phyloP scores from a whole-genome alignment of 495 filamentous ascomycete genomes.

The Annulohypoxylon maeteangense region DNA sequence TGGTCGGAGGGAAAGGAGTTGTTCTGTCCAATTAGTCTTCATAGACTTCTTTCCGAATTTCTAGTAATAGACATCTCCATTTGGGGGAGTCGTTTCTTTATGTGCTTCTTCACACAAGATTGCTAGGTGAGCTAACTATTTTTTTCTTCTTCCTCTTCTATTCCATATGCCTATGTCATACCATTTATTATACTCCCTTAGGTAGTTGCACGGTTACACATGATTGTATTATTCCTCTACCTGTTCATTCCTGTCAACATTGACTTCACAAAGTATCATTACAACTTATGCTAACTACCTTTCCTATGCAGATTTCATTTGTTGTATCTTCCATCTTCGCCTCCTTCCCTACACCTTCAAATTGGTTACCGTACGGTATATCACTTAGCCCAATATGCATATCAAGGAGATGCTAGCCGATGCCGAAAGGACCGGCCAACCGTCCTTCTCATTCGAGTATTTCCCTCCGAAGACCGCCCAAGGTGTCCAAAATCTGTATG shows the following conservation, averaged over 20 bases:
- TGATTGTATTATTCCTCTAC: neutral
- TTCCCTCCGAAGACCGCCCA: conserved; percentile 99
- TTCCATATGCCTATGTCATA: neutral
- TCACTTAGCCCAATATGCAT: conserved; percentile 66
- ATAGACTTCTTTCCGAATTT: neutral
- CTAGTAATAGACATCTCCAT: conserved; percentile 12
- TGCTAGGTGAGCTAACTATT: conserved; percentile 34
- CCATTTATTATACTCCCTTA: neutral
- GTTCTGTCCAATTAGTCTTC: conserved; percentile 5
- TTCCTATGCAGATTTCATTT: conserved; percentile 26
- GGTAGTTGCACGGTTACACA: neutral
- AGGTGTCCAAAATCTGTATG: conserved; percentile 99
- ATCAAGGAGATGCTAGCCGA: conserved; percentile 92
- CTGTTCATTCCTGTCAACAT: neutral
- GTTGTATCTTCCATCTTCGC: conserved; percentile 1
- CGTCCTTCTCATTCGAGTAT: conserved; percentile 98
- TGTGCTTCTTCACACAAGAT: conserved; percentile 23
- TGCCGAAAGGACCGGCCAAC: conserved; percentile 75
- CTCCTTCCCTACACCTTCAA: neutral
- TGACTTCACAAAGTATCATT: neutral
- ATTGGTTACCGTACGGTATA: neutral
- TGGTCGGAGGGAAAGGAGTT: conserved; percentile 22
- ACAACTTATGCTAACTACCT: conserved; percentile 19
- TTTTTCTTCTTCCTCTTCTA: conserved; percentile 1
- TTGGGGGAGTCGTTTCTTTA: conserved; percentile 8